Evolutionary conservation across 176 grass and related monocot species (phyloP), one percentile per base, ranked within the genome.

Genomic region (Neostapfia colusana): DNA sequence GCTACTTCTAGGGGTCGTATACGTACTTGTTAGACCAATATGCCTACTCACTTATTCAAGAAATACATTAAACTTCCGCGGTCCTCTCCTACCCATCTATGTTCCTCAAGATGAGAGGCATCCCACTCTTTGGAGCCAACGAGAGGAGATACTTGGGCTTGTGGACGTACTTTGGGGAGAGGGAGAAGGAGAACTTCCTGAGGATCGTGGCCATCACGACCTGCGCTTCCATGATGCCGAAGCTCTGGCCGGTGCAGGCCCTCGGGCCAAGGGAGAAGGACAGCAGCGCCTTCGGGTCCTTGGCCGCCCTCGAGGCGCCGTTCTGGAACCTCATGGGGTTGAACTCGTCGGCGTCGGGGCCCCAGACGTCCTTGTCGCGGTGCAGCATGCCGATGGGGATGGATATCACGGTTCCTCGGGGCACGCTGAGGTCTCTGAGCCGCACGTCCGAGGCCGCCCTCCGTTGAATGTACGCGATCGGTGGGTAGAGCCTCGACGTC

Each of bases 311-410:
- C 0, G 65, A 35, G 13, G 69, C 7, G 11, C 79, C 85, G 1
- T 79, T 84, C 39, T 64, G n/a, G 31, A 94, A 91, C 16, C 88
- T 79, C 27, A 73, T 18, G 2, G 88, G 92, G 72, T 94, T 89
- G 76, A 91, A 94, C 20, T 86, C 54, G 4, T 72, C 43, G 2
- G 84, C 92, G 43, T 94, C 88, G 0, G 63, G 23, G 16, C 85
- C 92, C 88, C 92, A 94, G 0, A 94, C 55, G 12, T 89, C 75
- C 53, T 49, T 81, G 72, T 82, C 83, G 6, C 82, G 67, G 13
- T 91, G 88, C 39, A 80, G 40, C 17, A 84, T 67, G 17, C 56
- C 39, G 0, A 90, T n/a, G 2, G 88, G 84, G 7, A 90, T 83
- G 0, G 35, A 25, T 11, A 90, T 36, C 11, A 17, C 5, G 0